phyloP scores from a whole-genome alignment of 768 basidiomycete species.

The Xerocomellus chrysenteron region DNA sequence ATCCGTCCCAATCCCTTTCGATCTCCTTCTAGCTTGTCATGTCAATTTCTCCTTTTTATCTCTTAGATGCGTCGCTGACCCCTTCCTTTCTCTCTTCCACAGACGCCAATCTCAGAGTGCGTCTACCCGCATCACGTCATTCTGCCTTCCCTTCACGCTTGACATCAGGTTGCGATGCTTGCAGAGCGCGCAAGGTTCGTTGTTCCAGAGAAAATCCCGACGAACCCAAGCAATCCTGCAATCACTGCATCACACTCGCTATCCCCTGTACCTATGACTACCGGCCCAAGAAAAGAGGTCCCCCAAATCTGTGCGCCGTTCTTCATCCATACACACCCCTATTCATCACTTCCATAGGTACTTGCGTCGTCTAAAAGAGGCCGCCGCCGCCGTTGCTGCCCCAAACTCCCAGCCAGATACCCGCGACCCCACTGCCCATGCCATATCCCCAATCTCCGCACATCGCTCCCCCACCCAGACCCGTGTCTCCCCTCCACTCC shows the following conservation, averaged over 20 bases:
- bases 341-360: constrained; percentile 46
- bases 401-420: constrained; percentile 32
- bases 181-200: constrained; percentile 82
- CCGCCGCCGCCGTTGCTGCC: constrained; percentile 50
- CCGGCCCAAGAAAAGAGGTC: constrained; percentile 90
- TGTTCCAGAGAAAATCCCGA: constrained; percentile 80
- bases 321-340: background rate
- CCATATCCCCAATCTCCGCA: constrained; percentile 50
- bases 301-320: constrained; percentile 77
- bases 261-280: constrained; percentile 90
- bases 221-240: constrained; percentile 77
- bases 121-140: constrained; percentile 33
- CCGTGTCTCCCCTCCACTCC: constrained; percentile 45
- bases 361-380: constrained; percentile 77
- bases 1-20: too few species aligned
- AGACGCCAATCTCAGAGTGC: constrained; percentile 86
- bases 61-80: constrained; percentile 33
- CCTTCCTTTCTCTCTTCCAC: constrained; percentile 29
- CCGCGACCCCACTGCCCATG: constrained; percentile 36
- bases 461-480: constrained; percentile 37
- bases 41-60: background rate
- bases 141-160: constrained; percentile 19
- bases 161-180: constrained; percentile 76
- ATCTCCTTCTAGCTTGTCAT: constrained; percentile 10
- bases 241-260: constrained; percentile 79